These are phyloP conservation scores for Ceratocystis papillata DNA, from an alignment of 2,329 filamentous ascomycete genomes.

Conservation along the genomic window DNA sequence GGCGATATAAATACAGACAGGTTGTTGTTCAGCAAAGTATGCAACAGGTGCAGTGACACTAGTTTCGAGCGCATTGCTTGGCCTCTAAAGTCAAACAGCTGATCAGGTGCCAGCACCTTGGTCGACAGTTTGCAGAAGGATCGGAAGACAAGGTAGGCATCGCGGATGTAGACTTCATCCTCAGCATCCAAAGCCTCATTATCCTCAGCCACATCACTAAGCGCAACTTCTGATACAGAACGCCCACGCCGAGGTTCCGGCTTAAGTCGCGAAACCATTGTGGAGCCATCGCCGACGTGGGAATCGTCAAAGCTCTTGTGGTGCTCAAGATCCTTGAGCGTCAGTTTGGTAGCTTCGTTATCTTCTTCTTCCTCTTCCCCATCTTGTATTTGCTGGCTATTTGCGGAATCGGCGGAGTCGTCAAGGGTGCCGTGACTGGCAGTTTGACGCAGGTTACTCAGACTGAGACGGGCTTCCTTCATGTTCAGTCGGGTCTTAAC, in stretches of 20 bases:
- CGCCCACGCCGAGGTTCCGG: constrained; percentile 35
- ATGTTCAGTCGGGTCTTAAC: constrained; percentile 77
- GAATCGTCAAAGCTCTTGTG: constrained; percentile 60
- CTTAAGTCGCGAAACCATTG: constrained; percentile 54
- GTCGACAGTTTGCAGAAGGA: constrained; percentile 97
- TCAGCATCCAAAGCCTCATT: constrained; percentile 56
- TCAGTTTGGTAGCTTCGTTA: constrained; percentile 43
- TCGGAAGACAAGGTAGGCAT: constrained; percentile 92
- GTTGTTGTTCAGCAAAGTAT: constrained; percentile 91
- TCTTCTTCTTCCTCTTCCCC: constrained; percentile 34
- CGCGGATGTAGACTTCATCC: constrained; percentile 93
- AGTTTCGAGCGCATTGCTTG: constrained; percentile 97
- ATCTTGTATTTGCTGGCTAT: constrained; percentile 33
- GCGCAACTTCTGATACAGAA: constrained; percentile 45
- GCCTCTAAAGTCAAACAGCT: constrained; percentile 82
- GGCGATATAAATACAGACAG: constrained; percentile 83
- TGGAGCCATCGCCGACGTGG: constrained; percentile 54
- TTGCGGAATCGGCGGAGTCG: constrained; percentile 30
- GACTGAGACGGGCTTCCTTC: constrained; percentile 65
- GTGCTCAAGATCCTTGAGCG: constrained; percentile 55
- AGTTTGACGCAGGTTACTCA: constrained; percentile 42
- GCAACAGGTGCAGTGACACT: constrained; percentile 87
- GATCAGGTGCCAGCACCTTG: constrained; percentile 77
- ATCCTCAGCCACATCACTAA: constrained; percentile 46
- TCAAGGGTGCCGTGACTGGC: constrained; percentile 42